Evolutionary conservation across 495 filamentous ascomycete genomes (phyloP).

Genomic region (Daldinia caldariorum): DNA sequence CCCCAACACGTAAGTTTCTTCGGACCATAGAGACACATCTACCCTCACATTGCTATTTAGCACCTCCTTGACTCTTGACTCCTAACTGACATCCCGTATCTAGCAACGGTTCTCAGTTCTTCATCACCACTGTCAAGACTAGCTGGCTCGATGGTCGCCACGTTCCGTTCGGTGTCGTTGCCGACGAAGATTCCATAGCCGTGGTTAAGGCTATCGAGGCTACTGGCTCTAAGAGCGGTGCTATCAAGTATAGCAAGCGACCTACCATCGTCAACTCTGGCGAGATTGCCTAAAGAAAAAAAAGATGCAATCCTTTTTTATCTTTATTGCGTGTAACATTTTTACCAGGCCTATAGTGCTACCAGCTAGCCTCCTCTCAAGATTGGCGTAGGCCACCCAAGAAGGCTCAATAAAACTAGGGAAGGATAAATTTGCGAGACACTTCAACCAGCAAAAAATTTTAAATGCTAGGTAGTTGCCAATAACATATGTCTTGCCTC

Average conservation of each 20-base stretch:
- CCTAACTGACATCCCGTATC: conserved; percentile 11
- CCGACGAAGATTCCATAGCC: conserved; percentile 67
- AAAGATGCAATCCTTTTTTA: background rate
- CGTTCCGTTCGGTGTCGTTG: conserved; percentile 83
- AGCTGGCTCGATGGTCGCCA: conserved; percentile 81
- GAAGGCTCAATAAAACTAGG: conserved; percentile 23
- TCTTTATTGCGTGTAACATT: conserved; percentile 34
- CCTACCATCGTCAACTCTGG: conserved; percentile 73
- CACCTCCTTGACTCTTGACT: background rate
- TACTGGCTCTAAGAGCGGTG: conserved; percentile 69
- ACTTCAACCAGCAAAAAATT: conserved; percentile 18
- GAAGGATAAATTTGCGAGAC: conserved; percentile 14
- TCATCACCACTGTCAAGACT: conserved; percentile 77
- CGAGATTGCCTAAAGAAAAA: conserved; percentile 56
- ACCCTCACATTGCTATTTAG: conserved; percentile 40
- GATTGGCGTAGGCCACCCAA: conserved; percentile 25
- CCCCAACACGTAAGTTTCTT: conserved; percentile 71
- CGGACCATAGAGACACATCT: background rate
- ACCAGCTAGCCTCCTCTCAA: conserved; percentile 23
- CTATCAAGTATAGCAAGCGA: conserved; percentile 69
- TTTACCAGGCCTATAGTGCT: conserved; percentile 31
- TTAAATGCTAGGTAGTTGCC: conserved; percentile 31
- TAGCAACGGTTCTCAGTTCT: conserved; percentile 83
- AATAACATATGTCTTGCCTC: conserved; percentile 27
- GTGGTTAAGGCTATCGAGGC: conserved; percentile 80